phyloP scores from a whole-genome alignment of 768 basidiomycete species.

The Dioszegia crocea region DNA sequence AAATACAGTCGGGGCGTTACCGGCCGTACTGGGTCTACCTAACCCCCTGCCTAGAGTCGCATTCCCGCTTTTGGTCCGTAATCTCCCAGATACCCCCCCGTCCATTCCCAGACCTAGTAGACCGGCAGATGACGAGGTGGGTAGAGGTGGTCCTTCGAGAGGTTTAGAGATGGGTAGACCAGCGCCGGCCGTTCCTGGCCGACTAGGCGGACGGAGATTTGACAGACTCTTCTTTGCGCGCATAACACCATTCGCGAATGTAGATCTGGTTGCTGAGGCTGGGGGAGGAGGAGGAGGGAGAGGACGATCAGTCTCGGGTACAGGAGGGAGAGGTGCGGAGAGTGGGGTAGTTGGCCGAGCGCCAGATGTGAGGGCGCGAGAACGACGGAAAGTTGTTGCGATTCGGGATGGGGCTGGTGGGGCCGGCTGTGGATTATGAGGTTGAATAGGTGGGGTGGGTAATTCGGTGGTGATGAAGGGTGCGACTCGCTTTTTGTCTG shows the following conservation, averaged over 20 bases:
- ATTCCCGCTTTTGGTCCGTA: slow-evolving; percentile 3
- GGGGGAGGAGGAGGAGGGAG: neutral
- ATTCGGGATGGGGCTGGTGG: neutral
- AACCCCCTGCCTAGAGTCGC: too few species aligned
- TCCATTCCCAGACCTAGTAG: neutral
- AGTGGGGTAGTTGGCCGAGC: neutral
- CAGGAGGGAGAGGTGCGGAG: slow-evolving; percentile 2
- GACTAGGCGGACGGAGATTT: slow-evolving; percentile 1
- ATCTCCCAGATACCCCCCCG: neutral
- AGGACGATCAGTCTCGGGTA: neutral
- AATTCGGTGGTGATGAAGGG: neutral
- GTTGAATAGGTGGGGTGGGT: neutral
- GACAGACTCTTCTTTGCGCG: slow-evolving; percentile 6
- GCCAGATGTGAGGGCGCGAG: neutral
- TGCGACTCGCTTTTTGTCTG: neutral
- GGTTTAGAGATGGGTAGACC: neutral
- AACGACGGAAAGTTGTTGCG: neutral
- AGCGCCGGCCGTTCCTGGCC: neutral
- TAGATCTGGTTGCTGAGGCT: neutral
- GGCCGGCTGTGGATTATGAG: neutral
- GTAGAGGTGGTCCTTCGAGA: neutral
- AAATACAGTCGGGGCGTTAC: neutral
- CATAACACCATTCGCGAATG: neutral
- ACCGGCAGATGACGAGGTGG: neutral
- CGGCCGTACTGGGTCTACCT: neutral